A percentile compares a stretch with the other conserved stretches of the same genome.
Evolutionary conservation across 2,329 filamentous ascomycete species (phyloP).

Genomic region (Diaporthe sp.): DNA sequence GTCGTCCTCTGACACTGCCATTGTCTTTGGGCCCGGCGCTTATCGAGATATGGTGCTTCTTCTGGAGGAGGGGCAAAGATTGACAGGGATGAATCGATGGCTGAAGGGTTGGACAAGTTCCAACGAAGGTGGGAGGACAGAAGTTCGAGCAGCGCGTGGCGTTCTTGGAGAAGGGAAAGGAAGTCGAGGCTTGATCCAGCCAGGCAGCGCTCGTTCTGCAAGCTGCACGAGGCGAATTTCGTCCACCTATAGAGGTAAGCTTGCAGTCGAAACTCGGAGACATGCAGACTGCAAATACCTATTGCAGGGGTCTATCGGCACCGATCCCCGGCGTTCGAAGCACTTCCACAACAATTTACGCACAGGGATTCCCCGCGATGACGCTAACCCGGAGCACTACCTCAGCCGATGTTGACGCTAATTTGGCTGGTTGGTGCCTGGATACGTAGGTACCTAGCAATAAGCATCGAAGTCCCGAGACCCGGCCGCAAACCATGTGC

Average conservation of each 20-base stretch:
- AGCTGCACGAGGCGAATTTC: conserved; percentile 31
- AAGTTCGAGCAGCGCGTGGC: conserved; percentile 5
- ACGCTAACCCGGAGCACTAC: conserved; percentile 4
- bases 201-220: conserved; percentile 17
- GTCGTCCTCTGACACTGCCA: conserved; percentile 61
- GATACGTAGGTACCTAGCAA: background rate
- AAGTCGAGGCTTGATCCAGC: conserved; percentile 18
- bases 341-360: background rate
- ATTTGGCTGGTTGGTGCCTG: background rate
- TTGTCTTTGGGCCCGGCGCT: conserved; percentile 25
- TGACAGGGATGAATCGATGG: conserved; percentile 15
- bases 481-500: background rate
- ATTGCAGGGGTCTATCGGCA: conserved; percentile 31
- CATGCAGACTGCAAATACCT: conserved; percentile 25
- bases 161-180: background rate
- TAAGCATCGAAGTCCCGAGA: background rate
- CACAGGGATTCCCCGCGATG: conserved; percentile 29
- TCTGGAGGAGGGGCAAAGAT: conserved; percentile 26
- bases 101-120: conserved; percentile 26
- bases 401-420: background rate
- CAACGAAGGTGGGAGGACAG: conserved; percentile 16
- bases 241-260: conserved; percentile 22
- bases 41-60: background rate
- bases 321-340: conserved; percentile 29
- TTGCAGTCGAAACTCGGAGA: conserved; percentile 30